Conservation (phyloP, 1,284 basidiomycete genomes). For the Pseudozyma pruni region DNA sequence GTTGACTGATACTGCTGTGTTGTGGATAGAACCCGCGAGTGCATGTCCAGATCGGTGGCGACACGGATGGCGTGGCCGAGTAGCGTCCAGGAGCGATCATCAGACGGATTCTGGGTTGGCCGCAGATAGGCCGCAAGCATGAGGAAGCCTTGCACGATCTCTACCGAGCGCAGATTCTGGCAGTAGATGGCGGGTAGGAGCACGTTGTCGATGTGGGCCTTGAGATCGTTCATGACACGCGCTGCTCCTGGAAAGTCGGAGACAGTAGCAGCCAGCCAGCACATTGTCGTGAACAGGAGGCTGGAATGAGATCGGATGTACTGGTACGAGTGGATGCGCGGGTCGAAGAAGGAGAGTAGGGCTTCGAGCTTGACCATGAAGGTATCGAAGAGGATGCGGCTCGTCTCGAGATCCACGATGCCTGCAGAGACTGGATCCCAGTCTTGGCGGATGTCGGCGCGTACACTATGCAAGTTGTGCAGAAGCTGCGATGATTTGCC, state of each 20-base stretch:
- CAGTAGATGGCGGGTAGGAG: slow-evolving; percentile 41
- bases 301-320: slow-evolving; percentile 37
- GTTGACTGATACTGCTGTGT: slow-evolving; percentile 8
- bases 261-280: slow-evolving; percentile 39
- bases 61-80: slow-evolving; percentile 41
- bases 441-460: slow-evolving; percentile 22
- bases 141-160: slow-evolving; percentile 41
- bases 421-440: slow-evolving; percentile 37
- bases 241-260: slow-evolving; percentile 22
- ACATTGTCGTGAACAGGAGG: slow-evolving; percentile 45
- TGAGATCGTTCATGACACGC: slow-evolving; percentile 30
- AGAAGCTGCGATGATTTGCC: slow-evolving; percentile 36
- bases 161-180: slow-evolving; percentile 46
- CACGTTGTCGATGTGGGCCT: slow-evolving; percentile 35
- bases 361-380: slow-evolving; percentile 41
- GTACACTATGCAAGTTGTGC: slow-evolving; percentile 29
- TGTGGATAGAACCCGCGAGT: slow-evolving; percentile 29
- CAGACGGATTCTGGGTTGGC: slow-evolving; percentile 32
- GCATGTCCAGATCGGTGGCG: slow-evolving; percentile 42
- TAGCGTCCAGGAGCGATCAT: slow-evolving; percentile 44
- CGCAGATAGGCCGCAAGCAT: slow-evolving; percentile 46
- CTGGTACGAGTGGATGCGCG: slow-evolving; percentile 34
- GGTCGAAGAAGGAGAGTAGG: slow-evolving; percentile 43
- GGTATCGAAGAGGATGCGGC: slow-evolving; percentile 30
- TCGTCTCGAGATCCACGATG: slow-evolving; percentile 30